Evolutionary conservation across 352 stramenopile genomes (phyloP).

Genomic region (Phytopythium vexans): DNA sequence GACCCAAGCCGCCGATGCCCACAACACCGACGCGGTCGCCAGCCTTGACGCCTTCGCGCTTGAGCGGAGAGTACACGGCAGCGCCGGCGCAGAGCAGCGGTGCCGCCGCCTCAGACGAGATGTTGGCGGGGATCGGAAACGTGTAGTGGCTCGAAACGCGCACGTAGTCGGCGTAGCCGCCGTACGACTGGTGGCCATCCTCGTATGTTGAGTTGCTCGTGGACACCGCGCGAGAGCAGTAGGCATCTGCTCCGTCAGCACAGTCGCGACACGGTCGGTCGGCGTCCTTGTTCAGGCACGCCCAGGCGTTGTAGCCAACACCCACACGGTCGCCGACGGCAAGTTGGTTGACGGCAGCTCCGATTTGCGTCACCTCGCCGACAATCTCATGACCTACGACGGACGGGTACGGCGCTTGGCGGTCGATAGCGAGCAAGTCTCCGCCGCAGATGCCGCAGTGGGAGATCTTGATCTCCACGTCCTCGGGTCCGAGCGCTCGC

Average conservation of each 20-base stretch:
- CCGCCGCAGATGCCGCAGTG: constrained; percentile 59
- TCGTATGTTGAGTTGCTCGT: constrained; percentile 53
- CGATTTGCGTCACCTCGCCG: constrained; percentile 33
- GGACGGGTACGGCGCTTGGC: constrained; percentile 31
- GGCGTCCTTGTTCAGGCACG: constrained; percentile 55
- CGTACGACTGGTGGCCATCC: constrained; percentile 34
- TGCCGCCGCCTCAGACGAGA: constrained; percentile 55
- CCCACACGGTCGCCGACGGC: constrained; percentile 72
- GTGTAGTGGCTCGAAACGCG: constrained; percentile 56
- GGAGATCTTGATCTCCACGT: constrained; percentile 62
- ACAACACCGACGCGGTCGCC: constrained; percentile 64
- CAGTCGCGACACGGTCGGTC: constrained; percentile 57
- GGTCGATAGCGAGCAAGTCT: constrained; percentile 50
- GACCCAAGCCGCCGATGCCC: constrained; percentile 84
- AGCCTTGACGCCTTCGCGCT: constrained; percentile 36
- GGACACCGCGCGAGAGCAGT: constrained; percentile 40
- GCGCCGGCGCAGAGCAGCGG: constrained; percentile 84
- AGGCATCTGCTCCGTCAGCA: constrained; percentile 46
- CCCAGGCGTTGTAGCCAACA: constrained; percentile 72
- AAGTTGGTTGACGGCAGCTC: constrained; percentile 51
- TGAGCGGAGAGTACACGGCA: constrained; percentile 75
- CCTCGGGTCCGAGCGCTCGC: constrained; percentile 34
- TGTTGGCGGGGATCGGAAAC: constrained; percentile 68
- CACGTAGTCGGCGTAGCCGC: constrained; percentile 75
- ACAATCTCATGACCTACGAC: constrained; percentile 61